Evolutionary conservation across 192 early-diverging fungal genomes (phyloP).

Genomic region (Linderina pennispora): DNA sequence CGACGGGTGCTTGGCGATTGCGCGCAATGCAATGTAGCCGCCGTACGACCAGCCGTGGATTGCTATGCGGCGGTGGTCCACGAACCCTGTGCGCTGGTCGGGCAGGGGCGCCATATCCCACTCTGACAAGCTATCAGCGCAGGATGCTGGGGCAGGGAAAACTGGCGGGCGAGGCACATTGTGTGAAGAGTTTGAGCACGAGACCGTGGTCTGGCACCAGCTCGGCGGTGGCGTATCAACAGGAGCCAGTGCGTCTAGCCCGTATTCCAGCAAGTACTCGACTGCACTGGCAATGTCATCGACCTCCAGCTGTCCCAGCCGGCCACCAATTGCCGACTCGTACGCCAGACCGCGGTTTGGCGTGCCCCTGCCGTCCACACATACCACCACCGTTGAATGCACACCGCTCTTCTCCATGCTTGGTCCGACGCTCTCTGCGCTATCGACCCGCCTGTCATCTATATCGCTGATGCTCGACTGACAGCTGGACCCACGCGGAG

Average conservation of each 20-base stretch:
- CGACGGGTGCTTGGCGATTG: slow-evolving; percentile 50
- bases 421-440: slow-evolving; percentile 12
- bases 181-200: slow-evolving; percentile 31
- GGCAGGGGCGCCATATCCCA: slow-evolving; percentile 21
- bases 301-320: slow-evolving; percentile 44
- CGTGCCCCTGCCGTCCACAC: slow-evolving; percentile 65
- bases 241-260: background rate
- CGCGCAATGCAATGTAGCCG: slow-evolving; percentile 65
- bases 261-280: slow-evolving; percentile 9
- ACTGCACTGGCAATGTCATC: slow-evolving; percentile 43
- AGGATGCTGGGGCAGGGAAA: slow-evolving; percentile 2
- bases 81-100: slow-evolving; percentile 29
- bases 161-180: slow-evolving; percentile 42
- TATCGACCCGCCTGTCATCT: slow-evolving; percentile 20
- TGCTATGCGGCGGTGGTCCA: slow-evolving; percentile 57
- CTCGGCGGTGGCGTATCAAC: background rate
- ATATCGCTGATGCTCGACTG: background rate
- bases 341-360: slow-evolving; percentile 56
- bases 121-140: slow-evolving; percentile 31
- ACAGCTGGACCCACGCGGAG: background rate
- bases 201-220: slow-evolving; percentile 4
- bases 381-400: slow-evolving; percentile 49
- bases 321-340: slow-evolving; percentile 49
- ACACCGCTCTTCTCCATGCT: background rate
- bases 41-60: slow-evolving; percentile 75